Conservation (phyloP, 768 basidiomycete genomes). For the Podaxis sp. region DNA sequence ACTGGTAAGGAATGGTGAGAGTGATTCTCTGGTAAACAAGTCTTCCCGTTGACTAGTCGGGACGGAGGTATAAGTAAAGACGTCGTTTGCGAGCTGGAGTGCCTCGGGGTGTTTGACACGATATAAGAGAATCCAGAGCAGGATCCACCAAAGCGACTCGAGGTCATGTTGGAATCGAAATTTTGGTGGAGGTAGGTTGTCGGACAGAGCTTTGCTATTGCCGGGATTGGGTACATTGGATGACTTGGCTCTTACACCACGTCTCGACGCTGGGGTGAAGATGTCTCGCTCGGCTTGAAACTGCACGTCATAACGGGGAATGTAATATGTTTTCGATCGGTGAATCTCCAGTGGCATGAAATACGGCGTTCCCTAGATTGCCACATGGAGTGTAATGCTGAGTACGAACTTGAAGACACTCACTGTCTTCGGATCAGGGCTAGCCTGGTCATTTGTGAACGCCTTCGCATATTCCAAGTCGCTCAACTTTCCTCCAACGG, state of each 20-base stretch:
- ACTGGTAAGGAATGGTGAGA: background rate
- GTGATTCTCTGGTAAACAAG: background rate
- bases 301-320: background rate
- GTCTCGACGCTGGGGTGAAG: background rate
- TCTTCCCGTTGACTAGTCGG: background rate
- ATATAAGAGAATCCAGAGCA: background rate
- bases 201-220: too few relatives aligned
- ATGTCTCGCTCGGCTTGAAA: background rate
- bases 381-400: background rate
- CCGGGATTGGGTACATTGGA: too few relatives aligned
- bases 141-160: slow-evolving; percentile 13
- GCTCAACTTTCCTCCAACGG: background rate
- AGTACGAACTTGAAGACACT: background rate
- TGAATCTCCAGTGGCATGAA: slow-evolving; percentile 18
- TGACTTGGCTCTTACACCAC: background rate
- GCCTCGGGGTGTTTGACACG: background rate
- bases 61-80: background rate
- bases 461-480: slow-evolving; percentile 15
- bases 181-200: background rate
- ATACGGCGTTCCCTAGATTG: slow-evolving; percentile 15
- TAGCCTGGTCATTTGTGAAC: background rate
- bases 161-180: slow-evolving; percentile 10
- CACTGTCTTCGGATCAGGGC: slow-evolving; percentile 12
- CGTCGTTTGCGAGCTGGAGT: background rate
- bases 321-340: background rate